Conservation (phyloP, 2,329 filamentous ascomycete species). For the Beauveria sp. region DNA sequence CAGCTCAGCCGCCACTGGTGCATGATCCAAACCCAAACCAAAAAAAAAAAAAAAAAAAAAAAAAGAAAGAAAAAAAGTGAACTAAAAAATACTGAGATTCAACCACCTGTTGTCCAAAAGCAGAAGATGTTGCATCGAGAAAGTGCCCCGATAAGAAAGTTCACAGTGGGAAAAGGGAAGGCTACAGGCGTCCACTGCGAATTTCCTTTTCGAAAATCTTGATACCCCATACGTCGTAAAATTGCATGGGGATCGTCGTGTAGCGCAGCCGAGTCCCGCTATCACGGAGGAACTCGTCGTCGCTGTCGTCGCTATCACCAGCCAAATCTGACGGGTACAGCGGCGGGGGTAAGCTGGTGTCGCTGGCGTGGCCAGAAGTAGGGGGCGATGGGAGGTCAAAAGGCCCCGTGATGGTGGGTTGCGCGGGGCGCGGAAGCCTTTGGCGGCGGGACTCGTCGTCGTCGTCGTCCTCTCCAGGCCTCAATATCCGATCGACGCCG, state of each 20-base stretch:
- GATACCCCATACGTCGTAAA: slow-evolving; percentile 37
- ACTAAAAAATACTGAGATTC: not conserved
- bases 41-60: too few relatives aligned
- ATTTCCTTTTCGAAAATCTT: slow-evolving; percentile 54
- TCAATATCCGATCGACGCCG: slow-evolving; percentile 40
- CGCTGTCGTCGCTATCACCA: slow-evolving; percentile 27
- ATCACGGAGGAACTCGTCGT: slow-evolving; percentile 26
- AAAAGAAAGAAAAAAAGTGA: too few relatives aligned
- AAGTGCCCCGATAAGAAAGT: not conserved
- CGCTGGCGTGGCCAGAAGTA: slow-evolving; percentile 14
- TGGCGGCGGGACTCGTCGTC: slow-evolving; percentile 14
- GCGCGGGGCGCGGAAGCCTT: slow-evolving; percentile 18
- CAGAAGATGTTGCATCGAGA: not conserved
- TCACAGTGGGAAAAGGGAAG: not conserved
- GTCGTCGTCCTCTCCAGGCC: slow-evolving; percentile 27
- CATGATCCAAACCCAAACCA: not conserved
- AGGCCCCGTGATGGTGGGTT: slow-evolving; percentile 10
- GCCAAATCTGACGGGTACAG: slow-evolving; percentile 22
- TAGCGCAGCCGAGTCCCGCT: slow-evolving; percentile 26
- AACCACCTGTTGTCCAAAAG: not conserved
- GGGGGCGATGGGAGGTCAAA: not conserved
- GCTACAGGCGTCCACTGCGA: slow-evolving; percentile 26
- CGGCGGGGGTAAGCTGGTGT: slow-evolving; percentile 21
- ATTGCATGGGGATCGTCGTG: slow-evolving; percentile 29
- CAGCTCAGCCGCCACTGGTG: not conserved